These are phyloP conservation scores for Ophiostoma ips DNA, from an alignment of 2,329 filamentous ascomycete genomes.

Conservation along the genomic window DNA sequence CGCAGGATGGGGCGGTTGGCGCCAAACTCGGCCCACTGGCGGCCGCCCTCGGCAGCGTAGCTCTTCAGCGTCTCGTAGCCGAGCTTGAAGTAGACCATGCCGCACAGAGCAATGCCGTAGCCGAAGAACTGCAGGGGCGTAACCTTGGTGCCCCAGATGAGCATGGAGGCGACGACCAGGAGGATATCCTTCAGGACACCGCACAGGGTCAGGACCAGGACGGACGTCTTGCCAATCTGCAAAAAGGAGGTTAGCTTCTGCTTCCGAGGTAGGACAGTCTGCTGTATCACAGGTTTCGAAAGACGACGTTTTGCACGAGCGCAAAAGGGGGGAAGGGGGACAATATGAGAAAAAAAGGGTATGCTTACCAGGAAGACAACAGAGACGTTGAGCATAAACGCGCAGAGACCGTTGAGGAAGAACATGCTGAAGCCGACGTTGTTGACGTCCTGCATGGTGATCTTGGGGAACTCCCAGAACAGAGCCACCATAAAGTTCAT, in stretches of 20 bases:
- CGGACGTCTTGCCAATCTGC: slow-evolving; percentile 77
- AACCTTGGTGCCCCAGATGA: slow-evolving; percentile 68
- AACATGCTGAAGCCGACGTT: slow-evolving; percentile 60
- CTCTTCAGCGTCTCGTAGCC: slow-evolving; percentile 72
- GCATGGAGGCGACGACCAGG: slow-evolving; percentile 64
- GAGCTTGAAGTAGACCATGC: slow-evolving; percentile 78
- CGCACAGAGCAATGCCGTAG: slow-evolving; percentile 64
- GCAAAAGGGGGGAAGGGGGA: background rate
- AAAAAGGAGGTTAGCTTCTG: background rate
- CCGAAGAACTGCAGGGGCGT: slow-evolving; percentile 67
- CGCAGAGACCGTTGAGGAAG: slow-evolving; percentile 61
- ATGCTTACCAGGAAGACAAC: slow-evolving; percentile 71
- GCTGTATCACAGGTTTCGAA: background rate
- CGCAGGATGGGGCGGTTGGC: slow-evolving; percentile 61
- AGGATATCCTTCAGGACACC: slow-evolving; percentile 82
- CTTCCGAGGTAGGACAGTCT: background rate
- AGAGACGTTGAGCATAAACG: slow-evolving; percentile 71
- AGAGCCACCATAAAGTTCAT: slow-evolving; percentile 68
- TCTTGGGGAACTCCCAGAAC: slow-evolving; percentile 56
- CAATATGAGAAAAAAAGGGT: slow-evolving; percentile 10
- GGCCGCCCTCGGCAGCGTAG: slow-evolving; percentile 56
- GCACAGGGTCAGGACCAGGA: slow-evolving; percentile 72
- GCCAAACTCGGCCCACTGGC: slow-evolving; percentile 79
- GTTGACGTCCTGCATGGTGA: slow-evolving; percentile 57
- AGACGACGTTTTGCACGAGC: background rate